A percentile compares a stretch with the other conserved stretches of the same genome.
Evolutionary conservation across 305 asterid species (phyloP).

Genomic region (Plantago lanceolata): DNA sequence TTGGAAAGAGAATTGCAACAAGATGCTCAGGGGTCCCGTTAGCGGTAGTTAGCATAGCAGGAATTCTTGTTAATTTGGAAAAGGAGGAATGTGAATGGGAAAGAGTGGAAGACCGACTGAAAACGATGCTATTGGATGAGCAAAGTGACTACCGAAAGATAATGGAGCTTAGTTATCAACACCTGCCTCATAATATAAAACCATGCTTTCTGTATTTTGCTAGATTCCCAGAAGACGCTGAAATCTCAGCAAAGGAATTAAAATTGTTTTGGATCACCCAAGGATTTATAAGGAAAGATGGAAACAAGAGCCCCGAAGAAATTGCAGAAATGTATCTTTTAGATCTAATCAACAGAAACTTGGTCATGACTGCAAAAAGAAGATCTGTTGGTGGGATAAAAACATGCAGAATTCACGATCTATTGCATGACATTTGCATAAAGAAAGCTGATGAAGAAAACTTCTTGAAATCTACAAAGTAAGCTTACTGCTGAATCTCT

Average conservation of each 20-base stretch:
- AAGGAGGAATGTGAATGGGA: constrained; percentile 21
- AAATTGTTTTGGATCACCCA: not conserved
- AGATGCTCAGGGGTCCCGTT: constrained; percentile 23
- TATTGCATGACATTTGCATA: constrained; percentile 1
- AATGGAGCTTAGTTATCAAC: constrained; percentile 30
- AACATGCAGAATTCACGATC: constrained; percentile 5
- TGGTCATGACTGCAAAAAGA: not conserved
- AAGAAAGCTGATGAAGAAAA: not conserved
- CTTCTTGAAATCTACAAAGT: not conserved
- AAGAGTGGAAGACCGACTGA: constrained; percentile 14
- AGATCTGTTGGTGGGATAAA: not conserved
- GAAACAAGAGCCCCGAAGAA: no score
- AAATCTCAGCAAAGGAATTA: constrained; percentile 1
- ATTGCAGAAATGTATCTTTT: not conserved
- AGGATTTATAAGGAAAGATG: not conserved
- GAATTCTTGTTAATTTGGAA: constrained; percentile 20
- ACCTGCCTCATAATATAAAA: no score
- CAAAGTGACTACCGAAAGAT: constrained; percentile 1
- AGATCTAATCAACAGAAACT: not conserved
- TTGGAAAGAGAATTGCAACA: constrained; percentile 22
- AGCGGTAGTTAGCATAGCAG: constrained; percentile 25
- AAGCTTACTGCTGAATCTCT: not conserved
- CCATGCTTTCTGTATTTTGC: constrained; percentile 39
- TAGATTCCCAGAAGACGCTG: constrained; percentile 24
- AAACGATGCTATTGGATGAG: constrained; percentile 5